Evolutionary conservation across 1,284 basidiomycete species (phyloP), one percentile per base, ranked within the genome.

Genomic region (Sporisorium scitamineum): DNA sequence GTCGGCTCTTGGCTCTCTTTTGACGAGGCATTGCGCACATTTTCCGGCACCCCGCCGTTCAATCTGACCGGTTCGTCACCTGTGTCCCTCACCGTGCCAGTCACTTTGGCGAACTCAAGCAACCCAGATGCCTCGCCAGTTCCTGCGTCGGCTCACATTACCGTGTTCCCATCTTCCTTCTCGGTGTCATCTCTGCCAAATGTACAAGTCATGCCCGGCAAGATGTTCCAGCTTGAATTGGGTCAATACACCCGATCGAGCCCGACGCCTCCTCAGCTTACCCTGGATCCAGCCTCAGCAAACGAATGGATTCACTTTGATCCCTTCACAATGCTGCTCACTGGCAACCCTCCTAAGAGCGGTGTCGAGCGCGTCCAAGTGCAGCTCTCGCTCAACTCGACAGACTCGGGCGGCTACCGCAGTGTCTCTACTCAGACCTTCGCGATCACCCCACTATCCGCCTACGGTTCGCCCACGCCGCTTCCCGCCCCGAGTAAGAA

Each of bases 21-120:
- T 77, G 89, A 93, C 74, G 70, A 85, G 26, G 78, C 63, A 3
- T 89, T 87, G 56, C 87, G 88, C 58, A 89, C 88, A 2, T 87
- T 96, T 18, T 89, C 87, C 58, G 94, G 94, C 5, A 86, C 87
- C 2, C 89, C 91, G 20, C 89, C 90, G 3, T 80, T 56, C 82
- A 87, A 78, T 61, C 80, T 81, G 63, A 79, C 80, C 78, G 61
- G 72, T 22, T 67, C 75, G 34, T 83, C 74, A 76, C 83, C 62
- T n/a, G 13, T 52, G 1, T 20, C 54, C 2, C 26, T 88, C 10
- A 79, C 85, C 0, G 86, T 95, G n/a, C 90, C 91, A 3, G 88
- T 92, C 34, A 88, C 84, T n/a, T 80, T 95, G 39, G 48, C 58
- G 11, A 60, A 56, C 34, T 14, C 63, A 2, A 60, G 37, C 34